A percentile compares a stretch with the other conserved stretches of the same genome.
phyloP scores from a whole-genome alignment of 305 asterid species.

The Solanum hybrid region DNA sequence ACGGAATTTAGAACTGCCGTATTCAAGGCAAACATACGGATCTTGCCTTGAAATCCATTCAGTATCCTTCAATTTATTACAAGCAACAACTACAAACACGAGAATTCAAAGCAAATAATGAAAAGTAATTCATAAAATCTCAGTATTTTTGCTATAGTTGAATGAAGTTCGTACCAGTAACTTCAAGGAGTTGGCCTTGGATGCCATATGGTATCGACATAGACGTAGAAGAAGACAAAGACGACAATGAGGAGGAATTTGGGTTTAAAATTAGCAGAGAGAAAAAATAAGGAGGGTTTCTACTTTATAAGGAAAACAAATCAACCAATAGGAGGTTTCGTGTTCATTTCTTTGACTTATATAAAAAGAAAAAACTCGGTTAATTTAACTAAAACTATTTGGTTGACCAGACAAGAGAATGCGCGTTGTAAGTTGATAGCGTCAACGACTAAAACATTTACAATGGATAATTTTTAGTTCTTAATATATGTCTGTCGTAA shows the following conservation, averaged over 20 bases:
- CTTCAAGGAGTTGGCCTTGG: conserved; percentile 83
- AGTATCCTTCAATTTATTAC: conserved; percentile 71
- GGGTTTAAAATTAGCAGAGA: not conserved
- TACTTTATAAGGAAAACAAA: not conserved
- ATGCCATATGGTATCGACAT: conserved; percentile 70
- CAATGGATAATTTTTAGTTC: not conserved
- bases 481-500: not conserved
- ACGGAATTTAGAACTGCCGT: conserved; percentile 62
- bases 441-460: not conserved
- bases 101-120: not conserved
- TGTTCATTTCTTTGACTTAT: not conserved
- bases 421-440: not conserved
- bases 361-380: not conserved
- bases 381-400: not conserved
- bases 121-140: not conserved
- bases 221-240: not conserved
- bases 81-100: conserved; percentile 56
- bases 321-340: not conserved
- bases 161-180: conserved; percentile 43
- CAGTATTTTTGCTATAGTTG: not conserved
- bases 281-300: not conserved
- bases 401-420: not conserved
- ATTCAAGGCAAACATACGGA: conserved; percentile 88
- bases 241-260: not conserved
- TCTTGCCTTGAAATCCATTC: conserved; percentile 98